phyloP scores from a whole-genome alignment of 1,284 basidiomycete species.

The Moniliella sp. region DNA sequence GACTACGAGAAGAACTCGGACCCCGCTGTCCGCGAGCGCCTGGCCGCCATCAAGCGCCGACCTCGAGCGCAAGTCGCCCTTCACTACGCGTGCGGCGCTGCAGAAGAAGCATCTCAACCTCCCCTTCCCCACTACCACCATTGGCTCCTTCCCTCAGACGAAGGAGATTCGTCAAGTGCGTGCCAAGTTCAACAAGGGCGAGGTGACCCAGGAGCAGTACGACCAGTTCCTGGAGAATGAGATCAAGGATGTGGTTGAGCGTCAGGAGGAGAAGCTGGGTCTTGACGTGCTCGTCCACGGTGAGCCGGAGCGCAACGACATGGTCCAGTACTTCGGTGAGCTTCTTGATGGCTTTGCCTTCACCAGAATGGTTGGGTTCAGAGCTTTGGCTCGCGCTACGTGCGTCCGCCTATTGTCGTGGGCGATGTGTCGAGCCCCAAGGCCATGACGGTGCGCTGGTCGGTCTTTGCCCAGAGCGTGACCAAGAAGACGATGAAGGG shows the following conservation, averaged over 20 bases:
- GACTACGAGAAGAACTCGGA: constrained; percentile 87
- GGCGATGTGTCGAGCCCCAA: constrained; percentile 82
- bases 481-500: constrained; percentile 95
- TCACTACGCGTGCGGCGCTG: constrained; percentile 63
- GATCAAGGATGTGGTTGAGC: constrained; percentile 73
- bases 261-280: constrained; percentile 89
- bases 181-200: constrained; percentile 54
- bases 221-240: constrained; percentile 97
- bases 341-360: constrained; percentile 85
- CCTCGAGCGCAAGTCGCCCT: constrained; percentile 74
- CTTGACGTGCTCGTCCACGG: constrained; percentile 96
- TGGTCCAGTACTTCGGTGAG: constrained; percentile 99
- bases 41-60: constrained; percentile 72
- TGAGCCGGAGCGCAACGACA: constrained; percentile 96
- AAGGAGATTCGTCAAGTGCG: constrained; percentile 55
- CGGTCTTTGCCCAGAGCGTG: constrained; percentile 81
- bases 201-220: constrained; percentile 69
- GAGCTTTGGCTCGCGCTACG: constrained; percentile 71
- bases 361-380: constrained; percentile 99
- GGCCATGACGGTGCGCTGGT: constrained; percentile 94
- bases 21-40: constrained; percentile 81
- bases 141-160: constrained; percentile 87
- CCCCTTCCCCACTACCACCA: constrained; percentile 96
- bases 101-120: constrained; percentile 75
- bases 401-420: constrained; percentile 94